These are phyloP conservation scores for Wickerhamiella brachini DNA, from an alignment of 805 yeast species.

Conservation along the genomic window DNA sequence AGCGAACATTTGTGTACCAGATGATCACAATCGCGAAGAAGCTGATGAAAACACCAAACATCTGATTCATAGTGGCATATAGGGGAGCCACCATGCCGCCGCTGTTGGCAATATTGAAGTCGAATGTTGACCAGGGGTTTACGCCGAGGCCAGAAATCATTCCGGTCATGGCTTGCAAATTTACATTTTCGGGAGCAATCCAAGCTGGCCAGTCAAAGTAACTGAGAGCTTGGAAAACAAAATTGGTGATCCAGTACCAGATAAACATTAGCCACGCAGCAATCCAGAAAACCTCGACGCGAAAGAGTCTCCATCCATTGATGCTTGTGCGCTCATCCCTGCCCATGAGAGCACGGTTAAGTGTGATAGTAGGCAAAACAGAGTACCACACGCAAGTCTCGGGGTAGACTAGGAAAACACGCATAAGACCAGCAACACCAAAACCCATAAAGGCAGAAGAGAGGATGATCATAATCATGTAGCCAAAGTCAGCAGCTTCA, in stretches of 20 bases:
- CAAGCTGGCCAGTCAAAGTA: slow-evolving; percentile 52
- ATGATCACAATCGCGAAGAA: slow-evolving; percentile 20
- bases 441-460: slow-evolving; percentile 52
- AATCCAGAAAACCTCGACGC: slow-evolving; percentile 35
- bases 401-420: slow-evolving; percentile 43
- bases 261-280: slow-evolving; percentile 32
- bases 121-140: slow-evolving; percentile 41
- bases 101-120: slow-evolving; percentile 29
- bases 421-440: slow-evolving; percentile 52
- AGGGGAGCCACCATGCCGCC: slow-evolving; percentile 32
- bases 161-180: slow-evolving; percentile 38
- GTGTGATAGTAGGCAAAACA: slow-evolving; percentile 34
- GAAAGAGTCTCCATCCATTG: slow-evolving; percentile 46
- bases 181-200: slow-evolving; percentile 38
- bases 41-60: slow-evolving; percentile 28
- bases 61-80: slow-evolving; percentile 24
- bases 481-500: slow-evolving; percentile 28
- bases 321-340: slow-evolving; percentile 31
- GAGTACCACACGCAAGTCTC: slow-evolving; percentile 42
- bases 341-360: slow-evolving; percentile 33
- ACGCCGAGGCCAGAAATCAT: slow-evolving; percentile 34
- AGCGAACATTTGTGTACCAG: slow-evolving; percentile 35
- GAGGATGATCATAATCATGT: slow-evolving; percentile 37
- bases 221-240: slow-evolving; percentile 44
- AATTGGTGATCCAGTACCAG: slow-evolving; percentile 60